phyloP scores from a whole-genome alignment of 164 flowering plant species.

The Vitis rotundifolia region DNA sequence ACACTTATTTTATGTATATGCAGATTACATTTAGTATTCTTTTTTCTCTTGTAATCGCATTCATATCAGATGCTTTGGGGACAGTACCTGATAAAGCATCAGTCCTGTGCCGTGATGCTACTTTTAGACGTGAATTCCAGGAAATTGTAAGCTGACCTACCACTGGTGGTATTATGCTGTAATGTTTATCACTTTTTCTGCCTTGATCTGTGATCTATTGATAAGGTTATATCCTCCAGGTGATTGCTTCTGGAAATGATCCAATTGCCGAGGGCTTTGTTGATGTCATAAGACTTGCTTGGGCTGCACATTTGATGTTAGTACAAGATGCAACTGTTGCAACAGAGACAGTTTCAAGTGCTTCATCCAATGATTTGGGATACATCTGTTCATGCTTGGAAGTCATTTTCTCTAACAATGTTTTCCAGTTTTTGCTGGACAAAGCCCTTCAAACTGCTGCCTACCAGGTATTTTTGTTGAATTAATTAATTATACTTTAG shows the following conservation, averaged over 20 bases:
- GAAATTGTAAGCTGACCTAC: conserved; percentile 62
- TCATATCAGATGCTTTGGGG: conserved; percentile 89
- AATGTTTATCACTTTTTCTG: neutral
- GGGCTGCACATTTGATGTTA: conserved; percentile 87
- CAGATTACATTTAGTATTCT: conserved; percentile 81
- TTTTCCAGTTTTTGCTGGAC: conserved; percentile 83
- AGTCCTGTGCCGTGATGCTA: conserved; percentile 63
- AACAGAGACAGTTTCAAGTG: conserved; percentile 49
- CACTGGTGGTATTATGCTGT: neutral
- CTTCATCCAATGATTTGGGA: conserved; percentile 52
- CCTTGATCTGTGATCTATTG: conserved; percentile 3
- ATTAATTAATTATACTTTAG: neutral
- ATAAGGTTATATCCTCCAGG: conserved; percentile 36
- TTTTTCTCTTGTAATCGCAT: conserved; percentile 75
- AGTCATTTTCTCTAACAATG: conserved; percentile 65
- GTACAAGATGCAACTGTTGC: conserved; percentile 51
- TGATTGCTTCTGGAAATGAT: conserved; percentile 64
- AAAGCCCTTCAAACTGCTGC: conserved; percentile 86
- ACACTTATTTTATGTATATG: conserved; percentile 20
- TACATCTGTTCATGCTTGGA: conserved; percentile 70
- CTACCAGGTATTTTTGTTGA: conserved; percentile 56
- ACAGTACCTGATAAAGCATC: conserved; percentile 72
- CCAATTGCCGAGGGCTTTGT: conserved; percentile 73
- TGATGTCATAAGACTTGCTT: conserved; percentile 73
- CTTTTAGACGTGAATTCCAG: conserved; percentile 79